A percentile compares a stretch with the other conserved stretches of the same genome.
phyloP scores from a whole-genome alignment of 306 rosid genomes.

The Carpinus fangiana region DNA sequence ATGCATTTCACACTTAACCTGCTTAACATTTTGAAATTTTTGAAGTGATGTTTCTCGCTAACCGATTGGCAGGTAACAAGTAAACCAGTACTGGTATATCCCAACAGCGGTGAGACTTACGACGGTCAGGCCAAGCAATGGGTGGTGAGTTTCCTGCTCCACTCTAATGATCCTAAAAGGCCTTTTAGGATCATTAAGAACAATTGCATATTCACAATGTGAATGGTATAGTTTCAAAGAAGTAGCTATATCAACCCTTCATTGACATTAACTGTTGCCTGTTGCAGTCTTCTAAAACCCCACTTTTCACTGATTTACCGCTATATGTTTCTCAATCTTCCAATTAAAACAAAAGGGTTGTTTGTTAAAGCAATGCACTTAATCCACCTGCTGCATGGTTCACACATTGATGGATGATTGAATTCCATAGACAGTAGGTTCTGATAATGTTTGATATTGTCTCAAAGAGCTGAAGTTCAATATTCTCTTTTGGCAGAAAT shows the following conservation, averaged over 20 bases:
- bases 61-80: conserved; percentile 55
- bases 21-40: neutral
- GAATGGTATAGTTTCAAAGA: neutral
- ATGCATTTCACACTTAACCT: neutral
- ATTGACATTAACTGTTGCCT: too few relatives aligned
- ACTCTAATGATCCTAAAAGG: neutral
- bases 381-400: neutral
- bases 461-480: conserved; percentile 2
- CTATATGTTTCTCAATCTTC: neutral
- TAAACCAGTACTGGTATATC: conserved; percentile 75
- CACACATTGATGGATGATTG: neutral
- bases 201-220: neutral
- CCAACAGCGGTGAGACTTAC: conserved; percentile 90
- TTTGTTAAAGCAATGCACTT: neutral
- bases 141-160: conserved; percentile 58
- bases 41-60: neutral
- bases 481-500: conserved; percentile 44
- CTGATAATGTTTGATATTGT: neutral
- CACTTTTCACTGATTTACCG: neutral
- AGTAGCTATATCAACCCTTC: neutral
- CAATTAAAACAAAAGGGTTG: neutral
- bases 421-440: neutral
- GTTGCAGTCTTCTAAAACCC: neutral
- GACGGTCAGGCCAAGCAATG: conserved; percentile 58
- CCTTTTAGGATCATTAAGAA: neutral